A percentile compares a stretch with the other conserved stretches of the same genome.
phyloP scores from a whole-genome alignment of 2,329 filamentous ascomycete genomes.

The Colletotrichum viniferum region DNA sequence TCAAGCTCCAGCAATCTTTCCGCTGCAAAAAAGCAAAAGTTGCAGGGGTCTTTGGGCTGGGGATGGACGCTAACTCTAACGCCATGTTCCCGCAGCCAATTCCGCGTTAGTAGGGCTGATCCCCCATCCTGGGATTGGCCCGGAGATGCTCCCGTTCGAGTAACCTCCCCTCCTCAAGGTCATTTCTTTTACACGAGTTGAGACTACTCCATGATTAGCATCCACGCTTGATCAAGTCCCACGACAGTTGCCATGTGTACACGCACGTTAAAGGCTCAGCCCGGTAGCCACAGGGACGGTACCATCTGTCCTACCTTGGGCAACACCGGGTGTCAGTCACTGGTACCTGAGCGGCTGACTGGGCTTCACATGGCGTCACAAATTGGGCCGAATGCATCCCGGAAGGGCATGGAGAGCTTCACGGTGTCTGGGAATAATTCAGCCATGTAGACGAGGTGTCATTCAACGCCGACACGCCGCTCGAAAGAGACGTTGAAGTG shows the following conservation, averaged over 20 bases:
- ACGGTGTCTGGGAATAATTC: neutral
- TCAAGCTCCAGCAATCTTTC: neutral
- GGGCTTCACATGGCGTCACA: neutral
- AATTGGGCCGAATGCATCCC: neutral
- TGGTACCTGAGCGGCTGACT: neutral
- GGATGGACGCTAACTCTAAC: neutral
- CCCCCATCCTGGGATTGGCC: neutral
- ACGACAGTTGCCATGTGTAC: neutral
- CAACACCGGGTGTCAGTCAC: neutral
- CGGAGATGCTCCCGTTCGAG: neutral
- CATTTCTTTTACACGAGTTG: neutral
- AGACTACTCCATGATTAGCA: neutral
- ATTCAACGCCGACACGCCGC: neutral
- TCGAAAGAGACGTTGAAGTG: neutral
- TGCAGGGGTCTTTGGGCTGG: neutral
- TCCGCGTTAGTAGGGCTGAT: slow-evolving; percentile 10
- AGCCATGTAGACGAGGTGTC: neutral
- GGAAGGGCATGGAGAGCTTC: neutral
- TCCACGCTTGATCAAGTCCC: neutral
- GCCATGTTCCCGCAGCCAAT: neutral
- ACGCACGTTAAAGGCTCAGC: neutral
- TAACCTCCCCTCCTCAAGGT: neutral
- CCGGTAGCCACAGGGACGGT: neutral
- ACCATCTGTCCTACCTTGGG: neutral
- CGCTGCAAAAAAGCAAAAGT: neutral